These are phyloP conservation scores for Cinnamomum micranthum DNA, from an alignment of 164 flowering plant genomes.

Conservation along the genomic window DNA sequence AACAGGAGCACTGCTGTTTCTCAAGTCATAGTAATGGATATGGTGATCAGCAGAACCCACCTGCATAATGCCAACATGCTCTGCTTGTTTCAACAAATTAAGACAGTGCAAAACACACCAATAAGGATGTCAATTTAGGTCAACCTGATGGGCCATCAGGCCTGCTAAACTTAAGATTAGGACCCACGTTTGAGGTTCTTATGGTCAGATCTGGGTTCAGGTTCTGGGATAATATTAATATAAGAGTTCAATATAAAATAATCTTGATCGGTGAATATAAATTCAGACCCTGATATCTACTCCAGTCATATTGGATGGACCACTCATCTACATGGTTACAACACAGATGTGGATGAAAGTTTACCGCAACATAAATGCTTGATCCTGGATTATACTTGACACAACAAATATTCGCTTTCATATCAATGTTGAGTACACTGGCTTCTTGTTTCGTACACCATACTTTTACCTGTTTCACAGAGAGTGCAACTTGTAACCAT, in stretches of 20 bases:
- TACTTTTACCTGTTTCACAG: slow-evolving; percentile 74
- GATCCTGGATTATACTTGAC: slow-evolving; percentile 97
- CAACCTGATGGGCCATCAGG: not conserved
- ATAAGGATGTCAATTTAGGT: not conserved
- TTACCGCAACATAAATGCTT: slow-evolving; percentile 75
- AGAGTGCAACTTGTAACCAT: not conserved
- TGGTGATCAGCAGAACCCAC: slow-evolving; percentile 98
- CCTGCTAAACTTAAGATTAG: not conserved
- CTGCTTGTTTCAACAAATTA: not conserved
- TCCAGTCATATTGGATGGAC: not conserved
- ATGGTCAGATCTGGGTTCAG: not conserved
- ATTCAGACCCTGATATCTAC: no score
- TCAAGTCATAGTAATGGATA: slow-evolving; percentile 88
- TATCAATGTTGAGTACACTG: slow-evolving; percentile 88
- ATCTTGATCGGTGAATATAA: not conserved
- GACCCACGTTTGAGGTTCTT: not conserved
- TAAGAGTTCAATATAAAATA: not conserved
- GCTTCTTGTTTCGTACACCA: slow-evolving; percentile 99
- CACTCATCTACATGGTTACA: not conserved
- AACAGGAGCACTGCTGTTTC: slow-evolving; percentile 76
- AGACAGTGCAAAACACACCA: not conserved
- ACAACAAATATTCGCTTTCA: slow-evolving; percentile 98
- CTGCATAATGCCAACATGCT: slow-evolving; percentile 38
- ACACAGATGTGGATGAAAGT: slow-evolving; percentile 8
- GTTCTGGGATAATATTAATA: not conserved